These are phyloP conservation scores for Chaetomium strumarium DNA, from an alignment of 2,329 filamentous ascomycete genomes.

Conservation along the genomic window DNA sequence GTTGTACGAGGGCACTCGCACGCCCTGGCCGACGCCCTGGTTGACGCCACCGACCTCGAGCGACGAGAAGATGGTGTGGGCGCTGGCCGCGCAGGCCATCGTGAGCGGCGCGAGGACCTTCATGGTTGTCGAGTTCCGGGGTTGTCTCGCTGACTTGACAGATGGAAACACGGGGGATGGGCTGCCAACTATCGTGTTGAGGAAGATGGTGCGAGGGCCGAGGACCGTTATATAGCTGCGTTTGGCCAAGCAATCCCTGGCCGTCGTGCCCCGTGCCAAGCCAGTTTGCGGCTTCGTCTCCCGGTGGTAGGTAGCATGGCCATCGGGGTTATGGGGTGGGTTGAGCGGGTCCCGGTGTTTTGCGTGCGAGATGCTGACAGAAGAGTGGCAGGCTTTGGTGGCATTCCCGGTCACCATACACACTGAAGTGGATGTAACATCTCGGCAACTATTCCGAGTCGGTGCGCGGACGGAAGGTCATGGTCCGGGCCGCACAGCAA, in stretches of 20 bases:
- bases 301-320: background rate
- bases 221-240: background rate
- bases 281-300: background rate
- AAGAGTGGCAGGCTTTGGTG: background rate
- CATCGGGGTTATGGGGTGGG: background rate
- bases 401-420: constrained; percentile 5
- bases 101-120: constrained; percentile 21
- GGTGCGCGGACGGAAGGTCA: constrained; percentile 11
- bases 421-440: constrained; percentile 11
- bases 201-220: background rate
- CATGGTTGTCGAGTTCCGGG: constrained; percentile 17
- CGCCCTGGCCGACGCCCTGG: constrained; percentile 22
- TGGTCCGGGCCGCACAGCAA: constrained; percentile 11
- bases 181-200: background rate
- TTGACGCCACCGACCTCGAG: constrained; percentile 24
- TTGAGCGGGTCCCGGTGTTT: too few relatives aligned
- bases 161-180: too few relatives aligned
- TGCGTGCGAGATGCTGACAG: too few relatives aligned
- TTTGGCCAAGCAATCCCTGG: too few relatives aligned
- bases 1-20: constrained; percentile 24
- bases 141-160: too few relatives aligned
- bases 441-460: constrained; percentile 17
- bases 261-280: too few relatives aligned
- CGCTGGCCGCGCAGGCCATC: constrained; percentile 20
- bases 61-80: constrained; percentile 24